Conservation (phyloP, 257 asterid species). For the Echites panduratus region DNA sequence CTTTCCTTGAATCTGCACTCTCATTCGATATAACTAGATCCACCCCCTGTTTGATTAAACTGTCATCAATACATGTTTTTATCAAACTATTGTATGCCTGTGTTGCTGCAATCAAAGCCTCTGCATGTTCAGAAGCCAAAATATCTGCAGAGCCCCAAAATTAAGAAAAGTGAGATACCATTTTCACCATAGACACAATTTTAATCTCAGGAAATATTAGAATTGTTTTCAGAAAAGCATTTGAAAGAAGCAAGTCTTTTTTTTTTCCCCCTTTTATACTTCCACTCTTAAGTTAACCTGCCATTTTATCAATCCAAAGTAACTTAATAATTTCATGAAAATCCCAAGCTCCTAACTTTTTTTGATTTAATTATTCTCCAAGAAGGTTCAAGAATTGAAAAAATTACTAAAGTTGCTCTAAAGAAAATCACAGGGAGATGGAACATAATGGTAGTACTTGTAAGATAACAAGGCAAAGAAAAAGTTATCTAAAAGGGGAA, state of each 20-base stretch:
- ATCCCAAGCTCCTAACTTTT: too few relatives aligned
- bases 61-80: slow-evolving; percentile 65
- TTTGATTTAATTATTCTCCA: too few relatives aligned
- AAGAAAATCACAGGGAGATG: too few relatives aligned
- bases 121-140: slow-evolving; percentile 86
- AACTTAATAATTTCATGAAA: too few relatives aligned
- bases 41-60: slow-evolving; percentile 67
- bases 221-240: neutral
- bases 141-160: slow-evolving; percentile 45
- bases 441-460: too few relatives aligned
- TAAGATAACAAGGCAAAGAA: neutral
- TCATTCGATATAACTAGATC: slow-evolving; percentile 39
- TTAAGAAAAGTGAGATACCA: neutral
- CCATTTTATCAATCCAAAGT: too few relatives aligned
- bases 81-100: slow-evolving; percentile 73
- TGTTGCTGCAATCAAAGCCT: slow-evolving; percentile 64
- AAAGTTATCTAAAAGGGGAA: neutral
- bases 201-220: neutral
- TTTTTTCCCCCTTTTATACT: too few relatives aligned
- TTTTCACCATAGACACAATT: neutral
- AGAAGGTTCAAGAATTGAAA: too few relatives aligned
- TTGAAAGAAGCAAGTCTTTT: neutral
- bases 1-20: slow-evolving; percentile 40
- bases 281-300: neutral
- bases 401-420: too few relatives aligned